Conservation (phyloP, 2,329 filamentous ascomycete species). For the Berkeleyomyces basicola region DNA sequence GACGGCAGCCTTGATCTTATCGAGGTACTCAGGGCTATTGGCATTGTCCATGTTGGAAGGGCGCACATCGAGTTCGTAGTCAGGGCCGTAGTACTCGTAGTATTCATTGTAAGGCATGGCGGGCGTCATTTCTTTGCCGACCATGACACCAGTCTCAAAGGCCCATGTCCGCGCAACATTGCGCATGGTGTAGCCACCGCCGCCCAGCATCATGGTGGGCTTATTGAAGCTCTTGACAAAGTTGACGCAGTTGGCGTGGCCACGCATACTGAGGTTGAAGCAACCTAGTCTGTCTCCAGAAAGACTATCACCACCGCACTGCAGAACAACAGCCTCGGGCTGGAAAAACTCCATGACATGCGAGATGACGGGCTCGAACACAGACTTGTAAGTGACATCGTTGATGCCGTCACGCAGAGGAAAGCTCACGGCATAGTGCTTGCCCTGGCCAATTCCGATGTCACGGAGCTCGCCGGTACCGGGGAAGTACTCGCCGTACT, state of each 20-base stretch:
- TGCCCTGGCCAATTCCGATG: slow-evolving; percentile 73
- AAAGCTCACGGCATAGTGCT: slow-evolving; percentile 82
- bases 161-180: slow-evolving; percentile 97
- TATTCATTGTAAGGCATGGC: slow-evolving; percentile 95
- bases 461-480: slow-evolving; percentile 78
- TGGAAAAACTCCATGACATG: slow-evolving; percentile 77
- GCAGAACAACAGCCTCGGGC: slow-evolving; percentile 81
- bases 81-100: slow-evolving; percentile 82
- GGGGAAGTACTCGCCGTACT: slow-evolving; percentile 92
- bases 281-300: slow-evolving; percentile 88
- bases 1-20: slow-evolving; percentile 65
- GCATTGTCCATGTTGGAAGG: slow-evolving; percentile 83
- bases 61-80: slow-evolving; percentile 80
- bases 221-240: slow-evolving; percentile 76
- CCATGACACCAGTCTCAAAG: slow-evolving; percentile 81
- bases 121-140: slow-evolving; percentile 63
- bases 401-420: slow-evolving; percentile 85
- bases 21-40: slow-evolving; percentile 66
- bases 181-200: slow-evolving; percentile 90
- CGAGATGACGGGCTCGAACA: slow-evolving; percentile 81
- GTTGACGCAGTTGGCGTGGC: slow-evolving; percentile 84
- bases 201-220: slow-evolving; percentile 82
- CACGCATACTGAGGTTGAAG: slow-evolving; percentile 95
- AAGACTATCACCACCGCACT: slow-evolving; percentile 89
- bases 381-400: slow-evolving; percentile 72